A percentile compares a stretch with the other conserved stretches of the same genome.
Conservation (phyloP, 305 asterid species). For the Nicotiana rustica region DNA sequence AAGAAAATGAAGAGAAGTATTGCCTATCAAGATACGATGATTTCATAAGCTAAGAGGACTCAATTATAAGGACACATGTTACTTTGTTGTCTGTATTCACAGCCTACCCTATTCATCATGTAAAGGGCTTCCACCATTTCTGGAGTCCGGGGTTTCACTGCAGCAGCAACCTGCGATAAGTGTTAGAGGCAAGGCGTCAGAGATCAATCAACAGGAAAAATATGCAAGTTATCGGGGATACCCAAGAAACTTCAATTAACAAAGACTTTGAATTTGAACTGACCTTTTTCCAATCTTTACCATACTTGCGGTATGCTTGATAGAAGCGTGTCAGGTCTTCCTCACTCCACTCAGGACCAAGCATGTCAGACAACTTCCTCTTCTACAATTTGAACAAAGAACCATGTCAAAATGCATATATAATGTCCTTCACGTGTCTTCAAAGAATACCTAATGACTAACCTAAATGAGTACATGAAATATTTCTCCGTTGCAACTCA, state of each 20-base stretch:
- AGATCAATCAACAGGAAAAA: conserved; percentile 32
- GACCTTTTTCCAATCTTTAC: conserved; percentile 97
- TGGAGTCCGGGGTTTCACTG: conserved; percentile 67
- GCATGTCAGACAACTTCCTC: conserved; percentile 76
- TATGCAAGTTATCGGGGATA: conserved; percentile 21
- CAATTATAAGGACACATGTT: neutral
- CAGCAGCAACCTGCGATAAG: conserved; percentile 72
- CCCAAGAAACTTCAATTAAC: conserved; percentile 8
- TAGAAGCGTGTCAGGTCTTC: conserved; percentile 86
- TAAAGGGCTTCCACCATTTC: conserved; percentile 95
- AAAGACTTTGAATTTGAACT: conserved; percentile 39
- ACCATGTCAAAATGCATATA: conserved; percentile 13
- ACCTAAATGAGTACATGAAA: neutral
- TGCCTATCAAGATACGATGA: neutral
- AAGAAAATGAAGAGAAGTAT: conserved; percentile 23
- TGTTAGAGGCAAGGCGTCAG: conserved; percentile 29
- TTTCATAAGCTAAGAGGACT: conserved; percentile 32
- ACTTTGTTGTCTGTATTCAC: conserved; percentile 26
- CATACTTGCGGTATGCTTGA: conserved; percentile 80
- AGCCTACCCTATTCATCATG: conserved; percentile 79
- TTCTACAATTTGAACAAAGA: conserved; percentile 58
- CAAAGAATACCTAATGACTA: neutral
- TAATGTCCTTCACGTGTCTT: neutral
- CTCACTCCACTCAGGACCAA: conserved; percentile 88
- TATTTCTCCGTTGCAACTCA: conserved; percentile 23